Percentiles rank a stretch among this genome's conserved stretches.
These are phyloP conservation scores for Fusarium sublunatum DNA, from an alignment of 2,329 filamentous ascomycete species.

Conservation along the genomic window DNA sequence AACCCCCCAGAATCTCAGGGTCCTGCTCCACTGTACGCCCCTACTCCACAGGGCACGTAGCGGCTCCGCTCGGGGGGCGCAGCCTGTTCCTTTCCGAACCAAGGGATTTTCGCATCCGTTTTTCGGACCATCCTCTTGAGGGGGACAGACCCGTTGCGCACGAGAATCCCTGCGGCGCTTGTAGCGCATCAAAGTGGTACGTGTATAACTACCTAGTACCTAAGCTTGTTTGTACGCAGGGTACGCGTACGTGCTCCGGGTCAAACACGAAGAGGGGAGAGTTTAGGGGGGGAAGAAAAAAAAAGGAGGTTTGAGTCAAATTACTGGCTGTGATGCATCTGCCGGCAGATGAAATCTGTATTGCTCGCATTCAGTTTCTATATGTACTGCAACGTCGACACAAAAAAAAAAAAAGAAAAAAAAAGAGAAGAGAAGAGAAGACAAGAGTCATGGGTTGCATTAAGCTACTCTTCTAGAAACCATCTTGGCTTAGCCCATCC, in stretches of 20 bases:
- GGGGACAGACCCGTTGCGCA: background rate
- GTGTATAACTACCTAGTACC: too few species aligned
- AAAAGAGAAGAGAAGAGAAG: background rate
- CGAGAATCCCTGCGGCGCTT: background rate
- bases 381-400: background rate
- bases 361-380: too few species aligned
- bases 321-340: too few species aligned
- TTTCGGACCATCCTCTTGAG: background rate
- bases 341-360: too few species aligned
- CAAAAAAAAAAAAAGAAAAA: background rate
- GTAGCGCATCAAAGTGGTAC: background rate
- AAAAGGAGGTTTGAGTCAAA: too few species aligned
- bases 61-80: constrained; percentile 6
- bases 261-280: background rate
- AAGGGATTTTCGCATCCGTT: constrained; percentile 29
- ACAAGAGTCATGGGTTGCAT: constrained; percentile 20
- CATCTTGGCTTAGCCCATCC: background rate
- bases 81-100: constrained; percentile 18
- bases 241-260: constrained; percentile 10
- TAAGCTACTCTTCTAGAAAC: constrained; percentile 26
- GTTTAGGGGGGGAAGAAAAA: too few species aligned
- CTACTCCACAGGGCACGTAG: background rate
- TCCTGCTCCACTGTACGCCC: constrained; percentile 13
- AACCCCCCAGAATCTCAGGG: constrained; percentile 6
- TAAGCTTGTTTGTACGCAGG: background rate